These are phyloP conservation scores for Fusarium xylarioides DNA, from an alignment of 2,329 filamentous ascomycete genomes.

Conservation along the genomic window DNA sequence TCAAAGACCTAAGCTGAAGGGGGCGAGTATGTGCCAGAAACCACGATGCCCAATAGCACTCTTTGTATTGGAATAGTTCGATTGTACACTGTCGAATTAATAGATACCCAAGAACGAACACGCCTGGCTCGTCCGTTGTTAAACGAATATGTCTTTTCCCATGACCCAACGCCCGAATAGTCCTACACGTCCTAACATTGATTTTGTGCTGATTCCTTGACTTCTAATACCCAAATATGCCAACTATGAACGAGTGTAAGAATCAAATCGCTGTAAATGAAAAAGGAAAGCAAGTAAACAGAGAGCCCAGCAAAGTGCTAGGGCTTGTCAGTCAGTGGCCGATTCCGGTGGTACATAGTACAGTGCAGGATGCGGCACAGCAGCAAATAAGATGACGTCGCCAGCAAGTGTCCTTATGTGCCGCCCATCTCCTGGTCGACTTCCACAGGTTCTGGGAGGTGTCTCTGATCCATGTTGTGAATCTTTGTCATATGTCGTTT, in stretches of 20 bases:
- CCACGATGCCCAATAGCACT: slow-evolving; percentile 25
- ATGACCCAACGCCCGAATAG: slow-evolving; percentile 34
- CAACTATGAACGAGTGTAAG: slow-evolving; percentile 34
- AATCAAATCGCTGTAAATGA: slow-evolving; percentile 28
- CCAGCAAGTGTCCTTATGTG: slow-evolving; percentile 13
- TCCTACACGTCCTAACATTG: slow-evolving; percentile 21
- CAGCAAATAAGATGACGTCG: neutral
- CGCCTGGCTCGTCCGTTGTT: slow-evolving; percentile 23
- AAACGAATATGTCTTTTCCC: slow-evolving; percentile 33
- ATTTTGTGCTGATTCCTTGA: slow-evolving; percentile 13
- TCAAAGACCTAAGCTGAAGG: slow-evolving; percentile 65
- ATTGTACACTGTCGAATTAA: slow-evolving; percentile 34
- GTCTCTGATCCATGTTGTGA: slow-evolving; percentile 55
- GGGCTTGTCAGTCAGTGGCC: neutral
- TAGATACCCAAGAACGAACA: slow-evolving; percentile 42
- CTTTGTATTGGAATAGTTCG: slow-evolving; percentile 33
- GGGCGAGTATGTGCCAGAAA: neutral
- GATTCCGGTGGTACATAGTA: neutral
- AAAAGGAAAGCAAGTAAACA: slow-evolving; percentile 2
- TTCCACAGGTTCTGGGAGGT: slow-evolving; percentile 54
- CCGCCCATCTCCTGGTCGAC: slow-evolving; percentile 48
- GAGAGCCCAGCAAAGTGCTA: neutral
- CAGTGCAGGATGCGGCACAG: neutral
- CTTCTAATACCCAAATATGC: slow-evolving; percentile 31
- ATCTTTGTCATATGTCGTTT: slow-evolving; percentile 70